phyloP scores from a whole-genome alignment of 768 basidiomycete species.

The Leccinum variicolor region DNA sequence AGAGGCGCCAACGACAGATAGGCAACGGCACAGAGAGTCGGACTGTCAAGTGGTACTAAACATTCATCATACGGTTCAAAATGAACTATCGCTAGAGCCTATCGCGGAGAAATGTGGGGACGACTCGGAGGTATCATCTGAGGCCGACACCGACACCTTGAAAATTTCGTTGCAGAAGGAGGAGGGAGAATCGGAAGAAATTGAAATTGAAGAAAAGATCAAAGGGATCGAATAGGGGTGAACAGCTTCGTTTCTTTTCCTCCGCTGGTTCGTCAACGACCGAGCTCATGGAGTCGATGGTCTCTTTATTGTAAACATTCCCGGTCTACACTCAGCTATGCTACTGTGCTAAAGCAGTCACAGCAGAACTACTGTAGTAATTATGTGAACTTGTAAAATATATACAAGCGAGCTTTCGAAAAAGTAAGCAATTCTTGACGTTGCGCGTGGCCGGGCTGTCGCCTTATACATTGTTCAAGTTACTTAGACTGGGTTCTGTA shows the following conservation, averaged over 20 bases:
- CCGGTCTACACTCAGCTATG: not conserved
- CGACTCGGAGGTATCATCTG: not conserved
- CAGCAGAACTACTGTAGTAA: not conserved
- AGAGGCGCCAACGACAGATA: constrained; percentile 10
- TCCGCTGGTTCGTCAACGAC: not conserved
- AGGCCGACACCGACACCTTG: not conserved
- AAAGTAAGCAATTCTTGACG: not conserved
- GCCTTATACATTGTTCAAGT: no score
- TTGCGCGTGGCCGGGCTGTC: no score
- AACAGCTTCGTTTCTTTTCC: not conserved
- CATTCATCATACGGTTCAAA: not conserved
- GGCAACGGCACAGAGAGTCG: constrained; percentile 37
- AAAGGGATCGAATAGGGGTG: not conserved
- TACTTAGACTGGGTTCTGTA: no score
- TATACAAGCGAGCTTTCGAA: not conserved
- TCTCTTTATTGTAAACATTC: no score
- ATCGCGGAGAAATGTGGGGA: constrained; percentile 14
- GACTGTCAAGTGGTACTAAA: constrained; percentile 21
- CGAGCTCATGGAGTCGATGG: not conserved
- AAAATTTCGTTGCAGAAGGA: not conserved
- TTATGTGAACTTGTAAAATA: not conserved
- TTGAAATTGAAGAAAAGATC: not conserved
- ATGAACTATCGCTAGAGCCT: constrained; percentile 11
- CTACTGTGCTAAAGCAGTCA: not conserved
- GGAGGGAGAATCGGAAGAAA: not conserved